phyloP scores from a whole-genome alignment of 2,329 filamentous ascomycete species.

The Pseudocercospora fijiensis region DNA sequence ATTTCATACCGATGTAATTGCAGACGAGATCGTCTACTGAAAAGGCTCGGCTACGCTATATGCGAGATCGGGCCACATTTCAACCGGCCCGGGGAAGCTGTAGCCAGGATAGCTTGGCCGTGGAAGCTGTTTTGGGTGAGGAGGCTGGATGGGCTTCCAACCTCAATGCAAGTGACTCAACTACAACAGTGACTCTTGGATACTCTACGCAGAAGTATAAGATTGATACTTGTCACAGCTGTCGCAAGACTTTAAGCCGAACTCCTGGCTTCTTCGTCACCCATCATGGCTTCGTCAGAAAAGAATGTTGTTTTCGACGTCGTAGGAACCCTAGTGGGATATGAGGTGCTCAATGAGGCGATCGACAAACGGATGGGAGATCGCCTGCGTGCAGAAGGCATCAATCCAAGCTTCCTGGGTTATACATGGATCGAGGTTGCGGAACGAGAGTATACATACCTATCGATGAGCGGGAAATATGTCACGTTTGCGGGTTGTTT shows the following conservation, averaged over 20 bases:
- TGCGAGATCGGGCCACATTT: background rate
- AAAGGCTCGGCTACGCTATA: background rate
- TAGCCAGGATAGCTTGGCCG: constrained; percentile 4
- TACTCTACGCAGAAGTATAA: background rate
- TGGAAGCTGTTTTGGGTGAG: constrained; percentile 3
- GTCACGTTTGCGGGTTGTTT: constrained; percentile 46
- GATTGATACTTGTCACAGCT: background rate
- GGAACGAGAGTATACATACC: constrained; percentile 52
- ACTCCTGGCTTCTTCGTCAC: background rate
- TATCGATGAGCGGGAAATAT: constrained; percentile 48
- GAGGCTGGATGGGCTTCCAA: background rate
- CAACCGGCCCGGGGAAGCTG: background rate
- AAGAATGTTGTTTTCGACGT: constrained; percentile 42
- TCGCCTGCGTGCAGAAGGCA: constrained; percentile 40
- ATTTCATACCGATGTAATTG: background rate
- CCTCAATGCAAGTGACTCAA: background rate
- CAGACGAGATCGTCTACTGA: background rate
- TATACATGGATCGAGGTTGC: constrained; percentile 50
- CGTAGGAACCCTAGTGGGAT: constrained; percentile 52
- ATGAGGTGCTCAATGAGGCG: constrained; percentile 45
- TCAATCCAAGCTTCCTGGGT: constrained; percentile 48
- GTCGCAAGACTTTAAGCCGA: background rate
- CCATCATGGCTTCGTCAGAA: constrained; percentile 13
- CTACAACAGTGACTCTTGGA: background rate
- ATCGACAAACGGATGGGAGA: constrained; percentile 46